phyloP scores from a whole-genome alignment of 331 rosid genomes.

The Acacia pycnantha region DNA sequence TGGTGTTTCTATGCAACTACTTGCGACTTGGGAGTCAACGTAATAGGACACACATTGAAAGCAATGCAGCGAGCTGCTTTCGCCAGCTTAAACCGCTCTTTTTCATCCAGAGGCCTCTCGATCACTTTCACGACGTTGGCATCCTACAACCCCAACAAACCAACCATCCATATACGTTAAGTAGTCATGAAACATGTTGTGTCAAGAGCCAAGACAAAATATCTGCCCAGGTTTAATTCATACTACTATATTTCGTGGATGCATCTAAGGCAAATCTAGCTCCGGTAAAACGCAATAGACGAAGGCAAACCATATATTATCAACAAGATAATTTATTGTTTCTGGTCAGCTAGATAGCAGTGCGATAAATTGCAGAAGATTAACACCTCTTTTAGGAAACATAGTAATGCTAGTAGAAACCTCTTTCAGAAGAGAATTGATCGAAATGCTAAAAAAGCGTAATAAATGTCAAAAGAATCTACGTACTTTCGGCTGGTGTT shows the following conservation, averaged over 20 bases:
- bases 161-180: conserved; percentile 19
- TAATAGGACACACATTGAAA: conserved; percentile 81
- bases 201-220: neutral
- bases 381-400: neutral
- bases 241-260: neutral
- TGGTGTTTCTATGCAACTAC: conserved; percentile 37
- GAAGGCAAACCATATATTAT: conserved; percentile 10
- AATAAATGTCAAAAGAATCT: conserved; percentile 3
- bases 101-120: conserved; percentile 86
- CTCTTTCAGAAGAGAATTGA: neutral
- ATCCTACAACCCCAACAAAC: conserved; percentile 53
- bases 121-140: conserved; percentile 88
- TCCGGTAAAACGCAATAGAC: neutral
- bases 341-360: neutral
- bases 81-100: conserved; percentile 86
- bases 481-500: conserved; percentile 74
- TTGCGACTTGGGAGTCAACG: conserved; percentile 63
- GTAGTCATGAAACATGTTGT: neutral
- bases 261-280: conserved; percentile 4
- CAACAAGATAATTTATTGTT: neutral
- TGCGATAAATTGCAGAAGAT: conserved; percentile 10
- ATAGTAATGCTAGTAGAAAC: too few species aligned
- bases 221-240: neutral
- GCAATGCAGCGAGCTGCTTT: conserved; percentile 97
- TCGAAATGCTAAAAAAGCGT: conserved; percentile 12